Conservation (phyloP, 225 moss, liverwort and hornwort species). For the Marchantia paleacea region DNA sequence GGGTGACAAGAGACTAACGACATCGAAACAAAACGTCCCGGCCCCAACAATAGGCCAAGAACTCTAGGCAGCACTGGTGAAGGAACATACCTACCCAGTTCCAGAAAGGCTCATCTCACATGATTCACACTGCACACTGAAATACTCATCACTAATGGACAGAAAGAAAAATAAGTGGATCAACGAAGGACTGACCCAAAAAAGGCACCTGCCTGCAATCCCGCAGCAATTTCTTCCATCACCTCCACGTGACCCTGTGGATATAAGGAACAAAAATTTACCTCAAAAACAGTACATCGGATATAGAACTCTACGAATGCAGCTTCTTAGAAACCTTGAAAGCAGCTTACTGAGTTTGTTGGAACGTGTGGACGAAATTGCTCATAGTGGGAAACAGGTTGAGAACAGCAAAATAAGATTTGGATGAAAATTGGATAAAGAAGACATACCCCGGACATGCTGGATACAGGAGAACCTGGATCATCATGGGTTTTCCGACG, state of each 20-base stretch:
- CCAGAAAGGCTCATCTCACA: no score
- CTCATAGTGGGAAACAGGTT: no score
- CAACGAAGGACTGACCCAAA: slow-evolving; percentile 63
- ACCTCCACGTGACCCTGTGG: slow-evolving; percentile 87
- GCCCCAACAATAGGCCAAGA: no score
- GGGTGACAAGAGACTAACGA: no score
- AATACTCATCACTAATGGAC: neutral
- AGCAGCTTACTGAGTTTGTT: no score
- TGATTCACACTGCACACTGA: neutral
- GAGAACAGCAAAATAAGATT: neutral
- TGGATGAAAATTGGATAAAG: neutral
- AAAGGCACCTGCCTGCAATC: slow-evolving; percentile 95
- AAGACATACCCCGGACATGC: slow-evolving; percentile 44
- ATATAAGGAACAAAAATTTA: slow-evolving; percentile 3
- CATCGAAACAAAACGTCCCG: no score
- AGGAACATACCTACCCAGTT: no score
- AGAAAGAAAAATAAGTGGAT: neutral
- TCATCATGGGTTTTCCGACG: slow-evolving; percentile 68
- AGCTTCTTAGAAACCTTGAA: neutral
- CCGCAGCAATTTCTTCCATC: slow-evolving; percentile 93
- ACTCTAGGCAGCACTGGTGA: no score
- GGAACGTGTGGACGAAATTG: no score
- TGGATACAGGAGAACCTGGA: slow-evolving; percentile 56
- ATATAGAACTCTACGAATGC: neutral
- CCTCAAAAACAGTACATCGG: neutral